Evolutionary conservation across 768 basidiomycete species (phyloP).

Genomic region (Collybia sp.): DNA sequence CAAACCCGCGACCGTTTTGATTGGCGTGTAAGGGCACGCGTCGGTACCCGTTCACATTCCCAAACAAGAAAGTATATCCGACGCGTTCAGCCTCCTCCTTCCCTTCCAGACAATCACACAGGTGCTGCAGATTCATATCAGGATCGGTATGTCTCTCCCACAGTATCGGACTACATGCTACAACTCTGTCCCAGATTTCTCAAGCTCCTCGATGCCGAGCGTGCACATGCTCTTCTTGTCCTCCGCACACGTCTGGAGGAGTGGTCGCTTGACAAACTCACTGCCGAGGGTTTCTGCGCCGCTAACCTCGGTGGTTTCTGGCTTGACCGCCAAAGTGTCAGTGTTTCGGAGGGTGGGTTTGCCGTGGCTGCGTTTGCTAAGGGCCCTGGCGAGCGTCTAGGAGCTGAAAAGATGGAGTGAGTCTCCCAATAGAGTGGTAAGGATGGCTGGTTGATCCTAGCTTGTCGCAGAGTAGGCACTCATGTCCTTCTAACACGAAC

Average conservation of each 20-base stretch:
- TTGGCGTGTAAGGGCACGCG: conserved; percentile 51
- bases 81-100: conserved; percentile 33
- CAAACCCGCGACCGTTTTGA: conserved; percentile 41
- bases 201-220: conserved; percentile 54
- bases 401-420: conserved; percentile 69
- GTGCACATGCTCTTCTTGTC: conserved; percentile 55
- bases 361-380: conserved; percentile 59
- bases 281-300: conserved; percentile 70
- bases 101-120: conserved; percentile 34
- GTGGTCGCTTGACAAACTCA: conserved; percentile 59
- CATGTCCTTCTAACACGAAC: conserved; percentile 60
- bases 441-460: conserved; percentile 2
- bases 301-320: conserved; percentile 65
- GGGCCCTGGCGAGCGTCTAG: conserved; percentile 59
- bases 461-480: conserved; percentile 56
- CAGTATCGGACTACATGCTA: background rate
- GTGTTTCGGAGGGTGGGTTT: conserved; percentile 41
- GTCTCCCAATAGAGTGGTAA: conserved; percentile 16
- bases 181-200: conserved; percentile 28
- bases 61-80: conserved; percentile 16
- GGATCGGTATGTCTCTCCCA: conserved; percentile 32
- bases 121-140: conserved; percentile 47
- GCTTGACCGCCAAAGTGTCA: conserved; percentile 47
- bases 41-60: conserved; percentile 2
- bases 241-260: conserved; percentile 59